Evolutionary conservation across 139 green algal species (phyloP).

Genomic region (Chlorella sp.): DNA sequence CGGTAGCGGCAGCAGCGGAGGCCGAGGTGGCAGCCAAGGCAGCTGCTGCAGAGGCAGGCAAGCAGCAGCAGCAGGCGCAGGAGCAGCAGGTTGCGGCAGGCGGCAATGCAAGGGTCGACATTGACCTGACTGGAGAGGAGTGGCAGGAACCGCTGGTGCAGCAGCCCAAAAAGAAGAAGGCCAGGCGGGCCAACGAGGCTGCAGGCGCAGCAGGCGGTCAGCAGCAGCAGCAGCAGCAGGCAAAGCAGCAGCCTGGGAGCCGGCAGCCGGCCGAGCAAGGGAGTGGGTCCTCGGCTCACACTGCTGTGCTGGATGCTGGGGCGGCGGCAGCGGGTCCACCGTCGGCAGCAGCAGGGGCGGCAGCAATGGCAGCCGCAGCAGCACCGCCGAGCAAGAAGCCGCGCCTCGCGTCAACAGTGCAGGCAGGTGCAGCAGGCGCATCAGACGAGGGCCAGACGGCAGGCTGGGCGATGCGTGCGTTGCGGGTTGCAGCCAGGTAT

Average conservation of each 20-base stretch:
- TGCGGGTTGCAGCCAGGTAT: background rate
- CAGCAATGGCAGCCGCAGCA: background rate
- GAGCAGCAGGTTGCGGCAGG: too few species aligned
- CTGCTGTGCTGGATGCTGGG: background rate
- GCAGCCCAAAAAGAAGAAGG: background rate
- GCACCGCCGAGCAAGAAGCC: background rate
- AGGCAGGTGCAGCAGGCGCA: background rate
- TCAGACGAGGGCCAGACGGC: background rate
- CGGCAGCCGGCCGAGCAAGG: background rate
- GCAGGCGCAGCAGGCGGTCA: background rate
- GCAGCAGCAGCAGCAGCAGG: background rate
- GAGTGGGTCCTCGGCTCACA: background rate
- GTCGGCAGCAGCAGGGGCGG: background rate
- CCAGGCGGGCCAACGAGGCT: background rate
- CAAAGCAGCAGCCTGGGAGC: background rate
- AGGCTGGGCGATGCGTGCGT: background rate
- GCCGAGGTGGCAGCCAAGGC: background rate
- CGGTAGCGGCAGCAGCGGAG: background rate
- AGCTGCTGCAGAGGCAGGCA: background rate
- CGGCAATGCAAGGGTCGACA: too few species aligned
- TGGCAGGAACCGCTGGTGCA: too few species aligned
- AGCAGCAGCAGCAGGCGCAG: too few species aligned
- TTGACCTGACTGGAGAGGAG: too few species aligned
- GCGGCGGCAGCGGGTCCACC: background rate
- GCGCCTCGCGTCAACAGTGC: too few species aligned